Evolutionary conservation across 441 rosid genomes (phyloP), one percentile per base, ranked within the genome.

Genomic region (Gossypium schwendimanii): DNA sequence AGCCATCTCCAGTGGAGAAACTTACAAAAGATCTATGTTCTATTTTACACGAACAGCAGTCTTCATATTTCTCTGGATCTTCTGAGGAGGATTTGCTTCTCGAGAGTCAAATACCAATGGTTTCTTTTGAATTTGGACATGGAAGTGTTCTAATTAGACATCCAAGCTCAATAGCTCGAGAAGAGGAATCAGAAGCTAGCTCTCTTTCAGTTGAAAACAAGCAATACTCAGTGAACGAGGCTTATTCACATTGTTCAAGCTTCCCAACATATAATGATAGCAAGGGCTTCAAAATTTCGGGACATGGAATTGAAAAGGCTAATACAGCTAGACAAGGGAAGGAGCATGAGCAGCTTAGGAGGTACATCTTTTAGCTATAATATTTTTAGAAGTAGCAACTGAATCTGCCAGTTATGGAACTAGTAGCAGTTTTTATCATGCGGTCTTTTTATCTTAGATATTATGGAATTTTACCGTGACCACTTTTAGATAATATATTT

Each of bases 171-270:
- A 80, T 88, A 81, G 86, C 88, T 85, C 92, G 97, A 75, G 98
- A 96, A 47, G 98, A 96, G 80, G 97, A 95, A 81, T 95, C 99
- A 52, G 98, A 93, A 85, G 94, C 97, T 68, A 95, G 98, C 82
- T 95, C 99, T 18, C 87, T 93, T 63, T 90, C 97, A 0, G 90
- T 91, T 73, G 97, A 95, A 84, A 88, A 86, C 83, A 94, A 87
- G 55, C 85, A 71, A 8, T 81, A 78, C 59, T 73, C 84, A 31
- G 71, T 78, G 77, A 90, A 82, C 64, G 94, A 89, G 76, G 89
- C 88, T 58, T 87, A 89, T 81, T 90, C 97, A 21, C 86, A 78
- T 77, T 75, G 87, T 41, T 65, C 75, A 73, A 75, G 77, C 77
- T 78, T 67, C 79, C 78, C 81, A 83, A 84, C 80, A 78, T 79